Conservation (phyloP, 257 asterid species). For the Salvia splendens region DNA sequence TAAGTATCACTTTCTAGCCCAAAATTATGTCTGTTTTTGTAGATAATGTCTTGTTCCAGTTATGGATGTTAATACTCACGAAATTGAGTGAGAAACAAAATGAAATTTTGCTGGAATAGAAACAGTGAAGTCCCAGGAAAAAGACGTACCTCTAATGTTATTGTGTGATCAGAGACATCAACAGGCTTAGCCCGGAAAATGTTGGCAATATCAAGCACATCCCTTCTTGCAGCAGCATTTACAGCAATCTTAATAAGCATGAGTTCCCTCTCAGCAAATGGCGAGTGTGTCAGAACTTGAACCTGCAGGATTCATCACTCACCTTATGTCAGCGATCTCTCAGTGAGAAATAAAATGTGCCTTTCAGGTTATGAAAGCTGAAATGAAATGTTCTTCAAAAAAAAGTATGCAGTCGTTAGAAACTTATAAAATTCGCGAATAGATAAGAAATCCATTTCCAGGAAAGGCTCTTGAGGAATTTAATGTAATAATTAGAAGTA, state of each 20-base stretch:
- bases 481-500: not conserved
- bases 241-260: conserved; percentile 87
- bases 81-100: conserved; percentile 7
- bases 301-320: conserved; percentile 50
- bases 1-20: no score
- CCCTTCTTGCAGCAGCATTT: conserved; percentile 78
- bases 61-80: not conserved
- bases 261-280: conserved; percentile 91
- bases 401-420: not conserved
- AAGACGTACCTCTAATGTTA: conserved; percentile 67
- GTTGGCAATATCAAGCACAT: conserved; percentile 82
- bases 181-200: conserved; percentile 92
- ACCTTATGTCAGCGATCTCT: conserved; percentile 23
- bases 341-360: not conserved
- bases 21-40: no score
- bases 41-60: not conserved
- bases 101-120: conserved; percentile 17
- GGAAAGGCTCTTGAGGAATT: conserved; percentile 9
- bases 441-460: not conserved
- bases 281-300: conserved; percentile 68
- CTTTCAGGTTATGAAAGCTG: not conserved
- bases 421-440: not conserved
- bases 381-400: not conserved
- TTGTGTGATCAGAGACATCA: conserved; percentile 89
- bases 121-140: conserved; percentile 15